Conservation (phyloP, 495 filamentous ascomycete species). For the Podospora tetraspora region DNA sequence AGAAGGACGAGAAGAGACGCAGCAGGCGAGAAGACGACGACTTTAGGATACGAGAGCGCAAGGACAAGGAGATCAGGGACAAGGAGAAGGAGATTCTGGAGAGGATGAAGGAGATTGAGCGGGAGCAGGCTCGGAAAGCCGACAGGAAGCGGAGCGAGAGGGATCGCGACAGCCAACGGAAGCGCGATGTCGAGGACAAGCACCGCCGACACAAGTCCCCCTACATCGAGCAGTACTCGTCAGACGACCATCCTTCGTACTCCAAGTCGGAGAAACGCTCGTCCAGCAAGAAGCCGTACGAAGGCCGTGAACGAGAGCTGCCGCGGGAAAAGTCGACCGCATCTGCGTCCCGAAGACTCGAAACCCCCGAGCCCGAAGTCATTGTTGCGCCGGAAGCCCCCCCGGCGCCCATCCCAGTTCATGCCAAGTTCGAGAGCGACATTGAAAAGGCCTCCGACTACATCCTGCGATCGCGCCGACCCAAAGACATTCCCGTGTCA, state of each 20-base stretch:
- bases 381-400: constrained; percentile 1
- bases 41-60: constrained; percentile 23
- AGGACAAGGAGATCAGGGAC: constrained; percentile 18
- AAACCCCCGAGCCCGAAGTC: constrained; percentile 16
- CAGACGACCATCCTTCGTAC: constrained; percentile 30
- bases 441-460: constrained; percentile 21
- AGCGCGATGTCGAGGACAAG: constrained; percentile 35
- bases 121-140: constrained; percentile 21
- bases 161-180: constrained; percentile 27
- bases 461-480: constrained; percentile 17
- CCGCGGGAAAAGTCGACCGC: constrained; percentile 24
- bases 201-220: constrained; percentile 25
- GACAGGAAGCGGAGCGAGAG: constrained; percentile 27
- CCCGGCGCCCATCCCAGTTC: neutral
- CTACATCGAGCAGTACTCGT: constrained; percentile 30
- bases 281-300: constrained; percentile 34
- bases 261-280: constrained; percentile 38
- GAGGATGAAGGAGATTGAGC: constrained; percentile 11
- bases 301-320: constrained; percentile 24
- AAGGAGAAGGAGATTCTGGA: constrained; percentile 12
- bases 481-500: neutral
- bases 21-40: constrained; percentile 34
- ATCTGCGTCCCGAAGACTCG: constrained; percentile 13
- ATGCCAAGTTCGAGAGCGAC: constrained; percentile 12
- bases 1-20: constrained; percentile 20